These are phyloP conservation scores for Neltuma alba DNA, from an alignment of 306 rosid genomes.

Conservation along the genomic window DNA sequence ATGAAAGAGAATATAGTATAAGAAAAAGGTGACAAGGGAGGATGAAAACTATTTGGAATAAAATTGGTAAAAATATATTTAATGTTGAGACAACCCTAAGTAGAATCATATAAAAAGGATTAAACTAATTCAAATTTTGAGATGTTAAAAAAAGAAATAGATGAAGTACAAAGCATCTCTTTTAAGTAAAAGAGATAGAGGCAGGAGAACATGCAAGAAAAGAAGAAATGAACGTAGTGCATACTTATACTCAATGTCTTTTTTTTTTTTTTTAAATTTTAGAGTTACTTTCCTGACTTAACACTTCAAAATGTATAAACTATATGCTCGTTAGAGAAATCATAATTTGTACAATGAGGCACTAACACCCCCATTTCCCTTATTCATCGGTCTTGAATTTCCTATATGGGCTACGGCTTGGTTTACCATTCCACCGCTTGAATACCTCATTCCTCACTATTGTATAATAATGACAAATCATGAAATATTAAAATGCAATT, in stretches of 20 bases:
- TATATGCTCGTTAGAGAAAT: slow-evolving; percentile 39
- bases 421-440: not conserved
- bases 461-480: not conserved
- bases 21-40: too few species aligned
- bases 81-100: too few species aligned
- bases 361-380: slow-evolving; percentile 78
- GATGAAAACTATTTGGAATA: too few species aligned
- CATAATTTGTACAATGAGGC: slow-evolving; percentile 54
- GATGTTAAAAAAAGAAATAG: too few species aligned
- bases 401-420: not conserved
- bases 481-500: not conserved
- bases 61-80: too few species aligned
- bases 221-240: not conserved
- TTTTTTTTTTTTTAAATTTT: not conserved
- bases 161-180: too few species aligned
- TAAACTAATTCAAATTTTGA: too few species aligned
- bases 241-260: not conserved
- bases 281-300: not conserved
- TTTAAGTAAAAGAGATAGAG: too few species aligned
- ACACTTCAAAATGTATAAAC: not conserved
- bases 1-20: too few species aligned
- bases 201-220: not conserved
- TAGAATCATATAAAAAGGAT: too few species aligned
- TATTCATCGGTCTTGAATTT: slow-evolving; percentile 28
- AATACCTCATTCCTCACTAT: not conserved